Evolutionary conservation across 2,329 filamentous ascomycete species (phyloP).

Genomic region (Davidsoniella eucalypti): DNA sequence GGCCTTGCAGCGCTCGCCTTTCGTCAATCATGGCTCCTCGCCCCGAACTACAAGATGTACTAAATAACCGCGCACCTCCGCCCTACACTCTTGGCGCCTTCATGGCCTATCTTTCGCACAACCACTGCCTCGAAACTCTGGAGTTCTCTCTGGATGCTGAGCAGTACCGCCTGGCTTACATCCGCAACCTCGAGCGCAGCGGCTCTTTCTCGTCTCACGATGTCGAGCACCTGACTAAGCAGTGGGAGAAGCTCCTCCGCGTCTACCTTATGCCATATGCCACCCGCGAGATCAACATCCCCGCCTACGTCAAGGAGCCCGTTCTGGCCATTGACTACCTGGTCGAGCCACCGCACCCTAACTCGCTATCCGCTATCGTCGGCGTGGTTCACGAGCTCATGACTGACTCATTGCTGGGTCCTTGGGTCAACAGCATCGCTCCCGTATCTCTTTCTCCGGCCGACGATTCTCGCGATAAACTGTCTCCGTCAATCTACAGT

Average conservation of each 20-base stretch:
- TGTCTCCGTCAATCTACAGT: neutral
- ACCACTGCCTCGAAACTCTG: conserved; percentile 89
- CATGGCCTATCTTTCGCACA: conserved; percentile 91
- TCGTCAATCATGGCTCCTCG: conserved; percentile 21
- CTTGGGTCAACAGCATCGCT: conserved; percentile 42
- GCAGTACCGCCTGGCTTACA: conserved; percentile 52
- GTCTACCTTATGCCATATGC: conserved; percentile 80
- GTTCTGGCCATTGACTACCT: neutral
- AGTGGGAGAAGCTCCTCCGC: conserved; percentile 79
- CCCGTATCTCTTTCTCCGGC: conserved; percentile 26
- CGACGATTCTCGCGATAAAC: conserved; percentile 20
- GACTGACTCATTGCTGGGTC: conserved; percentile 89
- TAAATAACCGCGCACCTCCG: conserved; percentile 68
- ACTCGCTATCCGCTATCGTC: conserved; percentile 65
- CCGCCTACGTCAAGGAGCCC: conserved; percentile 61
- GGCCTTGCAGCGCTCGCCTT: conserved; percentile 32
- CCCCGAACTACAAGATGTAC: conserved; percentile 61
- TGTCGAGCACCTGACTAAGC: conserved; percentile 52
- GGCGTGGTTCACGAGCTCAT: conserved; percentile 87
- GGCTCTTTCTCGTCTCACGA: conserved; percentile 24
- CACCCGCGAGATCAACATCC: conserved; percentile 79
- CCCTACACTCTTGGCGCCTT: conserved; percentile 88
- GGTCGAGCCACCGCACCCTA: conserved; percentile 50
- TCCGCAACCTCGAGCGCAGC: conserved; percentile 21
- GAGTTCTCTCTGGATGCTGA: conserved; percentile 94